Percentiles rank a stretch among this genome's conserved stretches.
Conservation (phyloP, 2,329 filamentous ascomycete species). For the Penicillium hesseltinei region DNA sequence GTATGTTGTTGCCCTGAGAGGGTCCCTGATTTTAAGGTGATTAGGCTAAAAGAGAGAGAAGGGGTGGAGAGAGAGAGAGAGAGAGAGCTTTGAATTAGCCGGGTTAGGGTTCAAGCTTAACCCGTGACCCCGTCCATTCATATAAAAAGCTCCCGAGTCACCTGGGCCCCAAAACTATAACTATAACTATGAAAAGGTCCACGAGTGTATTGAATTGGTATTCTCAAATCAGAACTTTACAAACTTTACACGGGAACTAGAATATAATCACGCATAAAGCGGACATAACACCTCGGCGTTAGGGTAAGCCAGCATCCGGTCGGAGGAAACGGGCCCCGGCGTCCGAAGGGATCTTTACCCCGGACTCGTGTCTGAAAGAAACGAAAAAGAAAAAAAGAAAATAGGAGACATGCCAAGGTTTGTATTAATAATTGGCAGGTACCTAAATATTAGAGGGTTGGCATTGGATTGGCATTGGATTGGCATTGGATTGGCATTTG, state of each 20-base stretch:
- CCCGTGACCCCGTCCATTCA: neutral
- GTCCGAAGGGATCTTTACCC: conserved; percentile 21
- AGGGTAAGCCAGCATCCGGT: conserved; percentile 15
- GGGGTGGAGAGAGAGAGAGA: neutral
- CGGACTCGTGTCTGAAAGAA: conserved; percentile 11
- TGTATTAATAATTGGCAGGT: neutral
- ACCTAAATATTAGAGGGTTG: neutral
- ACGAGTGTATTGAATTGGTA: neutral
- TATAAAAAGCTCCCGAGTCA: neutral
- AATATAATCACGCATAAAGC: neutral
- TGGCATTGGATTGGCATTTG: neutral
- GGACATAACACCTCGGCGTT: conserved; percentile 8
- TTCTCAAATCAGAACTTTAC: neutral
- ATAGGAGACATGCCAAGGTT: conserved; percentile 1
- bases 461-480: neutral
- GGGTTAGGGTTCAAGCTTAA: neutral
- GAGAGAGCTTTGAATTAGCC: neutral
- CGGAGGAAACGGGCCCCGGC: conserved; percentile 20
- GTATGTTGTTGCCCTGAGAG: neutral
- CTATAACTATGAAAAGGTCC: too few species aligned
- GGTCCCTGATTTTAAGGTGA: neutral
- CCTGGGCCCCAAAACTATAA: neutral
- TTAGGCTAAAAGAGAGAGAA: conserved; percentile 4
- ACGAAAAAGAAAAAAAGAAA: neutral
- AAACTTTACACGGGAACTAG: neutral